Evolutionary conservation across 129 eudicot genomes (phyloP).

Genomic region (Glebionis coronaria): DNA sequence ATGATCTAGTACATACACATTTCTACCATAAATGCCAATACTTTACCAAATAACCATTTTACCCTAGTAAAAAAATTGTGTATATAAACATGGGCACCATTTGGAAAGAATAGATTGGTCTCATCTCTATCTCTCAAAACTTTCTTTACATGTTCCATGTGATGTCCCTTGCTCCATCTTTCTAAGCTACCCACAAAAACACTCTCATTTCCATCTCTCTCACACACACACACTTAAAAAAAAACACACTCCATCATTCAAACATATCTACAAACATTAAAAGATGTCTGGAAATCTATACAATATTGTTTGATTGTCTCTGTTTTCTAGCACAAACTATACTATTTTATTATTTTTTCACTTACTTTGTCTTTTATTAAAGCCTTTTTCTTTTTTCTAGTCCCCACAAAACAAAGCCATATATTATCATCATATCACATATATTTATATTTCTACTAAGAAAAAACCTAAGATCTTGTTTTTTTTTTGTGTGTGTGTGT

Average conservation of each 20-base stretch:
- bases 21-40: no score
- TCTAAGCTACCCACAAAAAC: constrained; percentile 1
- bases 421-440: neutral
- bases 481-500: neutral
- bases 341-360: constrained; percentile 1
- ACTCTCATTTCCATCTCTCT: constrained; percentile 7
- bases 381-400: neutral
- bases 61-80: no score
- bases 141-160: constrained; percentile 32
- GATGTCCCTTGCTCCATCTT: constrained; percentile 15
- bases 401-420: no score
- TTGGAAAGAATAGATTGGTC: constrained; percentile 20
- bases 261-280: constrained; percentile 40
- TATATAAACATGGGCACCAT: constrained; percentile 14
- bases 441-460: neutral
- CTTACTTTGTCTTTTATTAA: constrained; percentile 23
- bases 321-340: constrained; percentile 23
- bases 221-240: neutral
- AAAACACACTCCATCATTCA: neutral
- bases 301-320: constrained; percentile 35
- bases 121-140: no score
- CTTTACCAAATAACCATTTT: no score
- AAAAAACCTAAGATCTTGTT: no score
- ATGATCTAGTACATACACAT: no score
- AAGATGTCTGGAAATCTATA: constrained; percentile 23